phyloP scores from a whole-genome alignment of 192 early-diverging fungal species.

The Backusella circina region DNA sequence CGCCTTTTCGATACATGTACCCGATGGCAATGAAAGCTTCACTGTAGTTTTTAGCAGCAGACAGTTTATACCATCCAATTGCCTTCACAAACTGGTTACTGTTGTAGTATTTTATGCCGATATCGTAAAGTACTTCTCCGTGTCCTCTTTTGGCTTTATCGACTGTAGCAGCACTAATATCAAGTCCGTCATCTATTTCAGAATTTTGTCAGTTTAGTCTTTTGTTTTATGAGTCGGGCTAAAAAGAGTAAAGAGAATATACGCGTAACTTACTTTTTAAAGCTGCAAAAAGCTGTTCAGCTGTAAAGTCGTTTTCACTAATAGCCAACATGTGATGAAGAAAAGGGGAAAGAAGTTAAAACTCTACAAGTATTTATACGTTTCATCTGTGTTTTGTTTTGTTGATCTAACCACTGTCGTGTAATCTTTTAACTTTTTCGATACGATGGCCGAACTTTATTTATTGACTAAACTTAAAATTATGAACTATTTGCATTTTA shows the following conservation, averaged over 20 bases:
- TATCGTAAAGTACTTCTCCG: background rate
- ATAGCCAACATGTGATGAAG: background rate
- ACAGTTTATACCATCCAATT: background rate
- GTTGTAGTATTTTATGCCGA: background rate
- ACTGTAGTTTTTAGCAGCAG: background rate
- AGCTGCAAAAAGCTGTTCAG: constrained; percentile 1
- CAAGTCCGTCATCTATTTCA: background rate
- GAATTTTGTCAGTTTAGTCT: background rate
- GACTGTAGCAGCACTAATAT: background rate
- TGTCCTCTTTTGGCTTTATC: background rate
- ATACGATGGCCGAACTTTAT: background rate
- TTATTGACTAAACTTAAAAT: background rate
- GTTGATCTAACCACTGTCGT: background rate
- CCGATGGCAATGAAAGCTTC: background rate
- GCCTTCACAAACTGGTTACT: background rate
- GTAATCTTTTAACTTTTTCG: background rate
- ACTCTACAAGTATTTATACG: background rate
- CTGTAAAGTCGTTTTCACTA: background rate
- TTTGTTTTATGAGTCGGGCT: background rate
- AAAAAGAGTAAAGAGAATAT: background rate
- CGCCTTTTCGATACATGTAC: background rate
- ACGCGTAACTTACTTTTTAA: background rate
- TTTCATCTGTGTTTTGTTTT: background rate
- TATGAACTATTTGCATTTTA: background rate
- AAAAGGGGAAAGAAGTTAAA: background rate